phyloP scores from a whole-genome alignment of 495 filamentous ascomycete species.

The Hypoxylon cercidicola region DNA sequence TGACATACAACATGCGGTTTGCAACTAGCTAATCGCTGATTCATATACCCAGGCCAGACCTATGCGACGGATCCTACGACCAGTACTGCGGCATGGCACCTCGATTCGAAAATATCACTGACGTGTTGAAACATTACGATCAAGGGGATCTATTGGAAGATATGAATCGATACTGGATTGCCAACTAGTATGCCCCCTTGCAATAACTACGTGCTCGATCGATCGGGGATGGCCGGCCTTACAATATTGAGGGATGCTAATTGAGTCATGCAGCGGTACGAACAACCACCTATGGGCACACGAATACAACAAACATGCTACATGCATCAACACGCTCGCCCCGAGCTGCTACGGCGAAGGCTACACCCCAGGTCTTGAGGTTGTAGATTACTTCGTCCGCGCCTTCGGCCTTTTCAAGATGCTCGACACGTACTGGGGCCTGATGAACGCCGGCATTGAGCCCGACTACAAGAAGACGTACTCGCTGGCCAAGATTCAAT shows the following conservation, averaged over 20 bases:
- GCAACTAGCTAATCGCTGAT: background rate
- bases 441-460: constrained; percentile 70
- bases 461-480: constrained; percentile 72
- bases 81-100: constrained; percentile 75
- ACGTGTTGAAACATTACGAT: constrained; percentile 70
- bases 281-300: constrained; percentile 82
- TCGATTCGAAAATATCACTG: constrained; percentile 75
- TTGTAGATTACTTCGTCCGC: constrained; percentile 70
- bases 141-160: constrained; percentile 70
- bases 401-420: constrained; percentile 70
- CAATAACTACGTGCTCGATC: background rate
- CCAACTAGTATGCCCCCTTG: constrained; percentile 50
- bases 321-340: constrained; percentile 76
- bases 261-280: constrained; percentile 53
- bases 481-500: constrained; percentile 68
- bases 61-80: constrained; percentile 83
- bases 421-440: constrained; percentile 65
- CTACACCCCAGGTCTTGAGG: constrained; percentile 68
- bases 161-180: constrained; percentile 83
- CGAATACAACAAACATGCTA: constrained; percentile 89
- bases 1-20: background rate
- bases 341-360: constrained; percentile 73
- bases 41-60: constrained; percentile 70
- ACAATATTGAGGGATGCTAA: constrained; percentile 11
- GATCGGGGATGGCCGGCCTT: background rate